Base-by-base conservation (phyloP, 2,329 filamentous ascomycete genomes). In the Trichoderma afroharzianum region DNA sequence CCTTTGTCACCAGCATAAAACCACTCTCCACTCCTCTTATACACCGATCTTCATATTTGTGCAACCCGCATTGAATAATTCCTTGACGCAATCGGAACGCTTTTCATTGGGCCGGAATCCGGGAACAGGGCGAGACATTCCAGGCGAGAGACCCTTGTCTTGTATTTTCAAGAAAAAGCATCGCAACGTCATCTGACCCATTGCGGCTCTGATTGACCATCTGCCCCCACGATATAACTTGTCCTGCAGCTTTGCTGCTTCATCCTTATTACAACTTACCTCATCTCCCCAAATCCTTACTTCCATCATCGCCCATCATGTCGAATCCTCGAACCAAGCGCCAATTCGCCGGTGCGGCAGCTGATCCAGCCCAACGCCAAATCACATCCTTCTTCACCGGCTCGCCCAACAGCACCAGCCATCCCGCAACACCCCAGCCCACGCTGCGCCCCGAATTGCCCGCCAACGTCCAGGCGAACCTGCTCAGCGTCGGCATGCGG, bases 401-500 rank as follows among this genome's bases (percentile, higher is more conserved):
- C 77, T 70, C 80, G 75, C 14, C 76, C 78, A 33, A 80, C 86
- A 26, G 82, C 83, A 32, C 80, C 86, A 30, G 82, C 83, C 32
- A 81, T 78, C 33, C 71, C 36, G 68, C 75, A 6, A 36, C 78
- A 76, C 18, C 76, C 78, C 55, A 21, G 73, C 28, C 64, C 24
- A 63, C 77, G 18, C 74, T 76, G 15, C 81, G 84, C 18, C 88
- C 89, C 4, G 76, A 80, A 4, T 84, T 95, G 15, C 90, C 93
- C 1, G 81, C 86, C 28, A 85, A 85, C 8, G 86, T 97, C 36
- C 93, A 97, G 81, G 87, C 94, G 43, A 92, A 92, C 73, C 90
- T 98, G n/a, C 86, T 98, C 55, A 93, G 88, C 77, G 95, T 98
- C 74, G 95, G 95, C 77, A 98, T 98, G 94, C 91, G 95, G 28